Conservation (phyloP, 225 moss, liverwort and hornwort genomes). For the Rhytidiadelphus loreus region DNA sequence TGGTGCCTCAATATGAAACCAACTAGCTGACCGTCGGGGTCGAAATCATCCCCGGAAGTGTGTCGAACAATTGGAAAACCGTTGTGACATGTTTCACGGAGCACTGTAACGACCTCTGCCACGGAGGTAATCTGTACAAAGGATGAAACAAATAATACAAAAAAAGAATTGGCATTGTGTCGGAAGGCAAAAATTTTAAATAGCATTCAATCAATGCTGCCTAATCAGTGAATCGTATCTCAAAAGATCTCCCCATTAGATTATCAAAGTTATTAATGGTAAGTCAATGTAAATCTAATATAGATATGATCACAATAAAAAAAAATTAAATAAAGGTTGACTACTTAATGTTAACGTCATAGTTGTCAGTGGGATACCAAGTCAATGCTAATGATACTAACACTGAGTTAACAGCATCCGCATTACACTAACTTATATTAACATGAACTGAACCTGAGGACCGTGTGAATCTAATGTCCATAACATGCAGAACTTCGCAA, state of each 20-base stretch:
- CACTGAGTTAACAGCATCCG: background rate
- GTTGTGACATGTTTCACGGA: slow-evolving; percentile 35
- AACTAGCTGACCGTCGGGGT: slow-evolving; percentile 56
- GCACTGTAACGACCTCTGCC: slow-evolving; percentile 26
- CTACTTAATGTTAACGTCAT: background rate
- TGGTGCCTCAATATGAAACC: slow-evolving; percentile 75
- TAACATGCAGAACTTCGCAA: background rate
- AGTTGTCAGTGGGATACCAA: background rate
- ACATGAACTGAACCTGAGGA: background rate
- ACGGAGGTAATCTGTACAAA: slow-evolving; percentile 35
- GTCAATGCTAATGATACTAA: background rate
- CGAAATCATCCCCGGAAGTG: slow-evolving; percentile 14
- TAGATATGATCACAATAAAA: background rate
- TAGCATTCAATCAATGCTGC: background rate
- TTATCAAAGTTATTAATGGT: background rate
- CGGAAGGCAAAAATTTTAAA: background rate
- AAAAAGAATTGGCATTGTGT: background rate
- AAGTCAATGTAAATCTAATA: background rate
- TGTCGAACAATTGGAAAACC: slow-evolving; percentile 71
- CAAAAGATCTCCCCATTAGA: background rate
- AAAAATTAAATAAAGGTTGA: background rate
- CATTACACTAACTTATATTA: background rate
- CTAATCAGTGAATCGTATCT: background rate
- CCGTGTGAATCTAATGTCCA: background rate
- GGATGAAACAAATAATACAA: background rate